Evolutionary conservation across 192 early-diverging fungal genomes (phyloP).

Genomic region (Kappamyces sp.): DNA sequence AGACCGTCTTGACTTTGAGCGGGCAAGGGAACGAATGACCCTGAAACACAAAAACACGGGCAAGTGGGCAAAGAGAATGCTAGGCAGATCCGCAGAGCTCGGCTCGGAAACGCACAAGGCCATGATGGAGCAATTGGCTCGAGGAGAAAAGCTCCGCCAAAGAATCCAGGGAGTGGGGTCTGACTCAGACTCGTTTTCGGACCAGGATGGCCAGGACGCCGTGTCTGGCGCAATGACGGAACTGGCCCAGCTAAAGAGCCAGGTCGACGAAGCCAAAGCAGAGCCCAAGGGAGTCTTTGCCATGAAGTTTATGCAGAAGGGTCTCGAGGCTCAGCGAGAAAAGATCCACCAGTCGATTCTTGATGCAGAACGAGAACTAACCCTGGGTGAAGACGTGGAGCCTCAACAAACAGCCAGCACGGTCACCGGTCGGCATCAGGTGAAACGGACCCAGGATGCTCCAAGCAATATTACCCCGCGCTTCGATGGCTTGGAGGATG

Average conservation of each 20-base stretch:
- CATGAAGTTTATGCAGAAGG: conserved; percentile 99
- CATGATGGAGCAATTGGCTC: conserved; percentile 74
- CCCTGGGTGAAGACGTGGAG: too few relatives aligned
- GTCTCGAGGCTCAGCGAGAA: conserved; percentile 32
- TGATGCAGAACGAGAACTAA: conserved; percentile 12
- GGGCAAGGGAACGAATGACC: conserved; percentile 87
- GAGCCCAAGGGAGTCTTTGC: conserved; percentile 76
- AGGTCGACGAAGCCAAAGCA: conserved; percentile 30
- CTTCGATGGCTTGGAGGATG: too few relatives aligned
- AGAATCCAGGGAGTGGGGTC: conserved; percentile 71
- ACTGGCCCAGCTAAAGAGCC: conserved; percentile 44
- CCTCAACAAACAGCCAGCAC: too few relatives aligned
- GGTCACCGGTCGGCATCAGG: too few relatives aligned
- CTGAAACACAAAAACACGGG: conserved; percentile 90
- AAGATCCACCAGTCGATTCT: conserved; percentile 13
- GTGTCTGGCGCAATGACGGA: not conserved
- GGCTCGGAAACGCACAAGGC: conserved; percentile 51
- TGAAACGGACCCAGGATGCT: too few relatives aligned
- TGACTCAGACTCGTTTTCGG: conserved; percentile 40
- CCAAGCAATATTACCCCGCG: too few relatives aligned
- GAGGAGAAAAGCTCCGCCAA: conserved; percentile 70
- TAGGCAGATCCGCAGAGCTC: conserved; percentile 26
- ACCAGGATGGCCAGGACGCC: conserved; percentile 49
- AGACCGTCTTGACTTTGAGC: conserved; percentile 63
- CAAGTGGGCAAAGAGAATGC: conserved; percentile 90